Percentiles rank a stretch among this genome's conserved stretches.
Evolutionary conservation across 2,329 filamentous ascomycete species (phyloP).

Genomic region (Thelonectria rubi): DNA sequence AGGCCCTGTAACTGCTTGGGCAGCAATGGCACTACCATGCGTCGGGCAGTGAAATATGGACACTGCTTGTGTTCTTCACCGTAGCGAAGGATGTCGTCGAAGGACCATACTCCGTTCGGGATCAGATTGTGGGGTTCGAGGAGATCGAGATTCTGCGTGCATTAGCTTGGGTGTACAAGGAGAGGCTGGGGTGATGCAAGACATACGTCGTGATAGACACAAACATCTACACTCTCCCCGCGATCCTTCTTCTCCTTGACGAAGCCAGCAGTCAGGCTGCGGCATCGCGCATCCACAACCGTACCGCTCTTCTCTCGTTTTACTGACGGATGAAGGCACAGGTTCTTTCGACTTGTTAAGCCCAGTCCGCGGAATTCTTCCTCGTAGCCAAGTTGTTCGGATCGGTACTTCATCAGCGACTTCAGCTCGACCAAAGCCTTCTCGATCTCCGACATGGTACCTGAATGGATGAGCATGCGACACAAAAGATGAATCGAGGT

Average conservation of each 20-base stretch:
- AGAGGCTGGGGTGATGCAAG: not conserved
- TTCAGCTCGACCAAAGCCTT: constrained; percentile 94
- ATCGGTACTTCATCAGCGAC: constrained; percentile 92
- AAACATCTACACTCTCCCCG: constrained; percentile 92
- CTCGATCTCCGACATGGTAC: constrained; percentile 99
- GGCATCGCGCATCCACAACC: constrained; percentile 93
- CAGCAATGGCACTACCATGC: constrained; percentile 72
- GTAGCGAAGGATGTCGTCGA: constrained; percentile 88
- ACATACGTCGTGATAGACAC: constrained; percentile 90
- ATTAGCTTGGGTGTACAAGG: constrained; percentile 22
- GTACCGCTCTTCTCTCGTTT: constrained; percentile 95
- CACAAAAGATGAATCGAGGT: constrained; percentile 5
- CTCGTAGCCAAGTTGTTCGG: constrained; percentile 85
- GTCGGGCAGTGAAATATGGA: constrained; percentile 92
- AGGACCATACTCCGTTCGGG: constrained; percentile 93
- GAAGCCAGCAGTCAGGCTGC: constrained; percentile 94
- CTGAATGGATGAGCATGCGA: constrained; percentile 46
- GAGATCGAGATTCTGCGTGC: constrained; percentile 81
- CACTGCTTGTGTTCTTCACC: constrained; percentile 97
- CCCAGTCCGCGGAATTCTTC: constrained; percentile 95
- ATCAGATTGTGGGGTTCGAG: constrained; percentile 95
- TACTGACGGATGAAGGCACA: constrained; percentile 95
- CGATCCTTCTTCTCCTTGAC: constrained; percentile 97
- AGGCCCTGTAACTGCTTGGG: too few species aligned
- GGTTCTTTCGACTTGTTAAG: constrained; percentile 93